These are phyloP conservation scores for Aspergillus jensenii DNA, from an alignment of 2,329 filamentous ascomycete genomes.

Conservation along the genomic window DNA sequence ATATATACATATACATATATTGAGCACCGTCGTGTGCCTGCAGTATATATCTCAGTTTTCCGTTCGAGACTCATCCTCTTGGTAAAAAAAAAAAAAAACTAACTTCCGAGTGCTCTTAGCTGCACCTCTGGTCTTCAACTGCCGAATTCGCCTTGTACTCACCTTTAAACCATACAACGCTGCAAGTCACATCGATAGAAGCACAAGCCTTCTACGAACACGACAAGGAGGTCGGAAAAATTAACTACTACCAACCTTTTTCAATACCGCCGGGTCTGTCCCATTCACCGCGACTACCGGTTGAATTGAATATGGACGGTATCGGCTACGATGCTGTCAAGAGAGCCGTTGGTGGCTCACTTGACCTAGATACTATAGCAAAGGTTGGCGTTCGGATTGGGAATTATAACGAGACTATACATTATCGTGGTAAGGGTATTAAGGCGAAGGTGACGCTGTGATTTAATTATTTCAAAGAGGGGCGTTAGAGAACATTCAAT, in stretches of 20 bases:
- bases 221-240: constrained; percentile 73
- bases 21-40: constrained; percentile 9
- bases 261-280: constrained; percentile 72
- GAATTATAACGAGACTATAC: constrained; percentile 70
- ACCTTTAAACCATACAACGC: constrained; percentile 68
- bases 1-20: constrained; percentile 3
- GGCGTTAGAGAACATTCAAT: not conserved
- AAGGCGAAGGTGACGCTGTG: constrained; percentile 59
- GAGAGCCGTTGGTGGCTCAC: constrained; percentile 73
- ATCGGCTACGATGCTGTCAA: constrained; percentile 81
- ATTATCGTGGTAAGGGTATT: constrained; percentile 69
- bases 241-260: constrained; percentile 73
- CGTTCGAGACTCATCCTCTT: not conserved
- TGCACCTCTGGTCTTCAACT: constrained; percentile 84
- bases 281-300: constrained; percentile 73
- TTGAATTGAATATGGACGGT: constrained; percentile 73
- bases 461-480: not conserved
- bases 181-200: constrained; percentile 77
- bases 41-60: constrained; percentile 26
- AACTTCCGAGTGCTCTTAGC: constrained; percentile 23
- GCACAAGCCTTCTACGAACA: constrained; percentile 85
- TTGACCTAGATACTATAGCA: constrained; percentile 78
- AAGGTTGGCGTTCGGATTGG: constrained; percentile 73
- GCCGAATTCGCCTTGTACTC: constrained; percentile 82
- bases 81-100: constrained; percentile 9